Evolutionary conservation across 2,329 filamentous ascomycete species (phyloP).

Genomic region (Claviceps purpurea): DNA sequence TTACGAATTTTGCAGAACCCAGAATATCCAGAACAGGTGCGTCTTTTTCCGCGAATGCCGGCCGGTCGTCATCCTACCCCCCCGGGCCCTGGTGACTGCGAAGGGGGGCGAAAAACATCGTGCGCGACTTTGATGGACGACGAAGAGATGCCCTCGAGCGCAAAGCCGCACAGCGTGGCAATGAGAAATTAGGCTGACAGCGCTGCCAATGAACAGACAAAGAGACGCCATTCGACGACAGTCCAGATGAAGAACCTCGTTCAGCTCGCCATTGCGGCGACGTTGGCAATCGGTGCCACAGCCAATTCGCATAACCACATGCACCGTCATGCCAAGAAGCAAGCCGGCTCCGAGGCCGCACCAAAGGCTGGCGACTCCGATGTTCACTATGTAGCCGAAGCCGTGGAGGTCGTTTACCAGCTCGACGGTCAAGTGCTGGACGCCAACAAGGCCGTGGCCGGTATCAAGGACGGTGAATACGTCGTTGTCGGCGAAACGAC

Average conservation of each 20-base stretch:
- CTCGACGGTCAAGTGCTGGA: conserved; percentile 51
- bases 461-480: conserved; percentile 59
- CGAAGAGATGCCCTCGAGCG: neutral
- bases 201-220: neutral
- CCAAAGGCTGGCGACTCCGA: conserved; percentile 30
- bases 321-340: conserved; percentile 44
- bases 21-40: neutral
- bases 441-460: conserved; percentile 52
- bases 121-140: neutral
- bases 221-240: neutral
- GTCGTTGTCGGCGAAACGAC: conserved; percentile 47
- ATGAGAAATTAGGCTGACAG: neutral
- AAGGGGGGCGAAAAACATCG: neutral
- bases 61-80: no score
- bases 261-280: conserved; percentile 37
- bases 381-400: conserved; percentile 42
- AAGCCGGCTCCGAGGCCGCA: conserved; percentile 32
- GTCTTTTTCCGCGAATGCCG: neutral
- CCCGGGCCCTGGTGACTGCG: neutral
- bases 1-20: neutral
- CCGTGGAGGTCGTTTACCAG: conserved; percentile 58
- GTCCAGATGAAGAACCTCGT: conserved; percentile 13
- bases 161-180: neutral
- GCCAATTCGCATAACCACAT: conserved; percentile 50
- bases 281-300: conserved; percentile 36